A percentile compares a stretch with the other conserved stretches of the same genome.
Evolutionary conservation across 2,329 filamentous ascomycete species (phyloP).

Genomic region (Blastomyces gilchristii): DNA sequence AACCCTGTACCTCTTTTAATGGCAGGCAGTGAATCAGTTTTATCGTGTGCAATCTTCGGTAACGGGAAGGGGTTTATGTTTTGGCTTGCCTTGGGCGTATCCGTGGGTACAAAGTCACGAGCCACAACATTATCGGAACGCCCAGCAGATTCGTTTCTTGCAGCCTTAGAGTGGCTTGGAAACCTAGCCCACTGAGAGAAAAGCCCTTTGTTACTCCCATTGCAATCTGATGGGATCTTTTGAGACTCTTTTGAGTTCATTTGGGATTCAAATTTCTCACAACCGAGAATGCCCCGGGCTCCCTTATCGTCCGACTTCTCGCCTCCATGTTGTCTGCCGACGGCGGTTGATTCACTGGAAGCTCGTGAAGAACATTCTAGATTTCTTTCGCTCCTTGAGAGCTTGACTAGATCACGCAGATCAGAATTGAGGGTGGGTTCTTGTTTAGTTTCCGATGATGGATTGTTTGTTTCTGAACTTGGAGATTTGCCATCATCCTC

Average conservation of each 20-base stretch:
- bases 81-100: not conserved
- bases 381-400: not conserved
- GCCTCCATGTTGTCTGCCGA: not conserved
- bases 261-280: not conserved
- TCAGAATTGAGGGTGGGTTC: not conserved
- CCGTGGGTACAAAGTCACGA: slow-evolving; percentile 16
- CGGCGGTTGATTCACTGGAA: not conserved
- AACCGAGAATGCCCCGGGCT: not conserved
- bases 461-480: slow-evolving; percentile 3
- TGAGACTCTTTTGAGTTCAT: not conserved
- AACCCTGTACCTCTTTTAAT: slow-evolving; percentile 10
- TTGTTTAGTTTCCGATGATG: not conserved
- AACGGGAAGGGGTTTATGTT: not conserved
- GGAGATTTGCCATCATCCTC: slow-evolving; percentile 12
- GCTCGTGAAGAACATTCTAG: not conserved
- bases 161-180: slow-evolving; percentile 15
- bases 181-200: slow-evolving; percentile 18
- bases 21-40: slow-evolving; percentile 1
- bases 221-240: not conserved
- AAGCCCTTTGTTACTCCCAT: slow-evolving; percentile 1
- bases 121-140: slow-evolving; percentile 15
- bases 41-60: not conserved
- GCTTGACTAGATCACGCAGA: not conserved
- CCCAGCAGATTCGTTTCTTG: slow-evolving; percentile 14
- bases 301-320: not conserved